Conservation (phyloP, 2,329 filamentous ascomycete genomes). For the Talaromyces sp. region DNA sequence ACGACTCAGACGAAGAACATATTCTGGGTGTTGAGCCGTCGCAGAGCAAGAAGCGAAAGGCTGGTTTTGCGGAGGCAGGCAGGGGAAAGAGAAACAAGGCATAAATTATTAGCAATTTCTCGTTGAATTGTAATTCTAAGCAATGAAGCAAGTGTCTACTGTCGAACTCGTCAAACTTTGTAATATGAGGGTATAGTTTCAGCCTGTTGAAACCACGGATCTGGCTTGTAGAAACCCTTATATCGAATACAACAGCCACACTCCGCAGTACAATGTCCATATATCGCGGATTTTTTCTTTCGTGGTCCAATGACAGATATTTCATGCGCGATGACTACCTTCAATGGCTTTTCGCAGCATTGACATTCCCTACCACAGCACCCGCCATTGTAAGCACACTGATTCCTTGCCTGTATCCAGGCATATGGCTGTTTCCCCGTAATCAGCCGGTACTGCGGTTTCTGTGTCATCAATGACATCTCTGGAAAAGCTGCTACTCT, state of each 20-base stretch:
- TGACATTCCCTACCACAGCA: not conserved
- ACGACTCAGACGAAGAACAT: slow-evolving; percentile 8
- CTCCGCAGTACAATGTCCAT: not conserved
- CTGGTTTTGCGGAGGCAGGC: slow-evolving; percentile 11
- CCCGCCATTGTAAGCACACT: not conserved
- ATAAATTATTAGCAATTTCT: not conserved
- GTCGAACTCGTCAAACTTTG: not conserved
- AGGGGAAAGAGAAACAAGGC: slow-evolving; percentile 18
- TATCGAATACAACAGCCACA: not conserved
- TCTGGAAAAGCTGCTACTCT: not conserved
- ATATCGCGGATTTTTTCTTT: not conserved
- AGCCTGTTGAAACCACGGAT: not conserved
- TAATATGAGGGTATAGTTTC: not conserved
- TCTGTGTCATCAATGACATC: not conserved
- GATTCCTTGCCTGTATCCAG: not conserved
- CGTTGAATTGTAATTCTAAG: not conserved
- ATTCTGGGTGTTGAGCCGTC: slow-evolving; percentile 17
- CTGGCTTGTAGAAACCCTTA: not conserved
- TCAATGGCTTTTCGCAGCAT: not conserved
- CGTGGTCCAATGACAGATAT: not conserved
- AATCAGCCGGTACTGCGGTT: not conserved
- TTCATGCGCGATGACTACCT: not conserved
- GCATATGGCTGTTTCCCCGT: not conserved
- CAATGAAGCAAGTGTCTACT: not conserved
- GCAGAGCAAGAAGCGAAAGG: slow-evolving; percentile 16